Conservation (phyloP, 2,329 filamentous ascomycete genomes). For the Talaromyces funiculosus region DNA sequence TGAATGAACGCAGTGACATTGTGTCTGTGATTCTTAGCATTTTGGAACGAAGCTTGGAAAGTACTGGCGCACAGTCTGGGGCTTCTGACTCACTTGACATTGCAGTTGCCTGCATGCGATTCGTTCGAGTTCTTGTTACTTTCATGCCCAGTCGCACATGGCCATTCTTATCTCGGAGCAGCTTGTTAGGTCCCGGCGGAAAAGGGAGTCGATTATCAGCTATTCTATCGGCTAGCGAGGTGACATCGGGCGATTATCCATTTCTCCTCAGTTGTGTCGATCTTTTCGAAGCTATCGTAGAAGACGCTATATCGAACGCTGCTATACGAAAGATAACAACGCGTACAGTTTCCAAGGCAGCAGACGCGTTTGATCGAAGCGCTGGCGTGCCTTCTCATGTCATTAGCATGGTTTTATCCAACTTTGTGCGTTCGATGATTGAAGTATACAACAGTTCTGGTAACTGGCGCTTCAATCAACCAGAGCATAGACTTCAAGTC, state of each 20-base stretch:
- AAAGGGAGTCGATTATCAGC: constrained; percentile 70
- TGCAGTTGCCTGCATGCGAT: constrained; percentile 70
- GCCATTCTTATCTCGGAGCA: constrained; percentile 79
- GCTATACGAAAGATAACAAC: constrained; percentile 39
- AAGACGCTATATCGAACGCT: constrained; percentile 61
- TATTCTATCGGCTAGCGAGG: constrained; percentile 76
- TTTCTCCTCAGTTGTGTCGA: constrained; percentile 69
- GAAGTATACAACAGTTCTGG: constrained; percentile 81
- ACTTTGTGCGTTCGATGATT: constrained; percentile 68
- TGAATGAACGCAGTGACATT: constrained; percentile 57
- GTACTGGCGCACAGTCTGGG: constrained; percentile 53
- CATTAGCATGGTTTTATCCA: constrained; percentile 63
- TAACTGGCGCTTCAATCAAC: constrained; percentile 74
- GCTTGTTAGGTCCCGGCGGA: constrained; percentile 69
- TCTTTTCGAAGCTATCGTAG: constrained; percentile 68
- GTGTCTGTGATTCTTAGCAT: constrained; percentile 77
- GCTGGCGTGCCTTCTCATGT: constrained; percentile 73
- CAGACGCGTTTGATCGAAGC: constrained; percentile 46
- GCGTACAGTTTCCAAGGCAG: constrained; percentile 26
- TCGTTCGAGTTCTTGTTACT: constrained; percentile 66
- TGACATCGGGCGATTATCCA: constrained; percentile 68
- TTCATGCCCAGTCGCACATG: constrained; percentile 78
- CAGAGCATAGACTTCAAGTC: constrained; percentile 63
- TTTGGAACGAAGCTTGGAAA: constrained; percentile 62
- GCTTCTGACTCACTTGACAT: constrained; percentile 61